Conservation (phyloP, 208 protist species). For the Acanthamoeba healyi region DNA sequence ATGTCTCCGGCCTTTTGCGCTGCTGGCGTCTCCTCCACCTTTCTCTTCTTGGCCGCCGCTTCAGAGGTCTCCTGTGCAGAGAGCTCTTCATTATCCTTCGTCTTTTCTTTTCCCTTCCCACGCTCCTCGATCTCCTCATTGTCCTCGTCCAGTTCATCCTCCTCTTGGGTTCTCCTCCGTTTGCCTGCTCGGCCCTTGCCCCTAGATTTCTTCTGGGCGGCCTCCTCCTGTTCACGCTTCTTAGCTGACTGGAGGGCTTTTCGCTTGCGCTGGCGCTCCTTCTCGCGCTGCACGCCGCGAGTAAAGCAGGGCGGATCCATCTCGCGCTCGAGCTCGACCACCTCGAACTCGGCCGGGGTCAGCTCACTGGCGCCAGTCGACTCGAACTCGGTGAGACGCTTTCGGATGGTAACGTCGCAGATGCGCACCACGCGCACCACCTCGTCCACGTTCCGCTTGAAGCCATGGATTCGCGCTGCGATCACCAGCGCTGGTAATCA, state of each 20-base stretch:
- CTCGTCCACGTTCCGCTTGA: conserved; percentile 88
- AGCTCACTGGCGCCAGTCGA: conserved; percentile 83
- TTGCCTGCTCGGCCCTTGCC: not conserved
- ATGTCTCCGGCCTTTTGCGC: conserved; percentile 1
- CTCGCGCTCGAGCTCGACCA: conserved; percentile 86
- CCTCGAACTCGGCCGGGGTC: conserved; percentile 86
- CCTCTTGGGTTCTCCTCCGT: not conserved
- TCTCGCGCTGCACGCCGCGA: conserved; percentile 3
- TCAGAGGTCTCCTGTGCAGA: not conserved
- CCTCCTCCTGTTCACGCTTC: conserved; percentile 55
- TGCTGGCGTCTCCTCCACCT: not conserved
- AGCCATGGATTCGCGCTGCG: conserved; percentile 89
- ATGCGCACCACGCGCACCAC: conserved; percentile 88
- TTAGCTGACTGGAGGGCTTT: conserved; percentile 60
- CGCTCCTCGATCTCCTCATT: not conserved
- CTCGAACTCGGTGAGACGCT: conserved; percentile 88
- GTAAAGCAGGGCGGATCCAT: conserved; percentile 88
- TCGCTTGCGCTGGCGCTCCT: not conserved
- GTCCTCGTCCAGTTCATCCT: not conserved
- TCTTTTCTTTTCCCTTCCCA: conserved; percentile 13
- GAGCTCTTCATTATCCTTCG: not conserved
- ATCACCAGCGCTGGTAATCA: conserved; percentile 89
- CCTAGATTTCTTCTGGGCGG: not conserved
- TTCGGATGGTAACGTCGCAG: conserved; percentile 87
- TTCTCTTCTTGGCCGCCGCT: not conserved